phyloP scores from a whole-genome alignment of 192 early-diverging fungal species.

The Entomortierella beljakovae region DNA sequence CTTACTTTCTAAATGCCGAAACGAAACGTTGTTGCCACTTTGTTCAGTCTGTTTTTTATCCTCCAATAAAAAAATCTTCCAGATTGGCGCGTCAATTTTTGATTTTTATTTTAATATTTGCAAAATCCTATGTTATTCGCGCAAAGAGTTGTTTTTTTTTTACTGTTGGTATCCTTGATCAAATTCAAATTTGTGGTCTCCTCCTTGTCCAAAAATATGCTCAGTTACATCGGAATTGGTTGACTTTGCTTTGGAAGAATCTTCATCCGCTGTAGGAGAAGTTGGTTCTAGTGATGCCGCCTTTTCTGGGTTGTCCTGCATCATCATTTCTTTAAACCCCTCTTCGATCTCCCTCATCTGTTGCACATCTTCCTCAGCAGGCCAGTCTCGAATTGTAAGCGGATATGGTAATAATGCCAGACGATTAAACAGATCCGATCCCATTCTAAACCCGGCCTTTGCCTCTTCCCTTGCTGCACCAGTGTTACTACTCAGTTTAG shows the following conservation, averaged over 20 bases:
- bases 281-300: neutral
- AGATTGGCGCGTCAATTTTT: conserved; percentile 8
- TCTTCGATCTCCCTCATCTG: conserved; percentile 26
- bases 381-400: conserved; percentile 17
- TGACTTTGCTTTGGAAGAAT: no score
- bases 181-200: conserved; percentile 22
- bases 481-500: conserved; percentile 8
- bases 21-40: conserved; percentile 37
- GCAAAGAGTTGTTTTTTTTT: no score
- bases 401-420: conserved; percentile 23
- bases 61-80: conserved; percentile 44
- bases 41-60: conserved; percentile 53
- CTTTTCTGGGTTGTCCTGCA: conserved; percentile 22
- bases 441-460: conserved; percentile 32
- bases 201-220: conserved; percentile 9
- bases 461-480: conserved; percentile 11
- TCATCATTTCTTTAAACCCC: conserved; percentile 33
- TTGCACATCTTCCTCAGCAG: conserved; percentile 28
- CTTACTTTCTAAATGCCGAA: conserved; percentile 50
- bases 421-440: conserved; percentile 20
- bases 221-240: neutral
- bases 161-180: no score
- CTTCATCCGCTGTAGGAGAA: neutral
- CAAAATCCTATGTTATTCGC: no score
- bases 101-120: neutral